These are phyloP conservation scores for Pugionium cornutum DNA, from an alignment of 345 rosid species.

Conservation along the genomic window DNA sequence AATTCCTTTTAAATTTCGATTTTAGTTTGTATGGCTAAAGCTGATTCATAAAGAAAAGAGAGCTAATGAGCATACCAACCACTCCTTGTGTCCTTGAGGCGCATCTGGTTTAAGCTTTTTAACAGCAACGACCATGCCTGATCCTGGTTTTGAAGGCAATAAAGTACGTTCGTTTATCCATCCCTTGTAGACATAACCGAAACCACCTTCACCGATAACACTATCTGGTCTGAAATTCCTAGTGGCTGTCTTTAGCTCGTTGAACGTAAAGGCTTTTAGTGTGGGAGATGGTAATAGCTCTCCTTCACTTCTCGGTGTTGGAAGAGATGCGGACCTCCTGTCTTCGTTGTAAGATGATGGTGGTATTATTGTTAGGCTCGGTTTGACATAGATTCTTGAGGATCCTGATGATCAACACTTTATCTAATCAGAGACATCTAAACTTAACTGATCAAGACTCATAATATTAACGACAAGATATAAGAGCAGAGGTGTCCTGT, in stretches of 20 bases:
- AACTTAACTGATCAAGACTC: slow-evolving; percentile 1
- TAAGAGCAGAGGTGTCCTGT: slow-evolving; percentile 25
- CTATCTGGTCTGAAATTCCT: slow-evolving; percentile 81
- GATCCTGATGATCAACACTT: slow-evolving; percentile 46
- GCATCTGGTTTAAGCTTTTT: slow-evolving; percentile 86
- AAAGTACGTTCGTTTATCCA: slow-evolving; percentile 72
- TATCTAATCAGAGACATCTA: slow-evolving; percentile 5
- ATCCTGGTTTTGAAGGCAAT: slow-evolving; percentile 69
- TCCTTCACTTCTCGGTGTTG: slow-evolving; percentile 72
- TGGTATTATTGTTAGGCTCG: slow-evolving; percentile 51
- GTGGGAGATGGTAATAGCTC: slow-evolving; percentile 74
- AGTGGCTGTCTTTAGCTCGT: slow-evolving; percentile 75
- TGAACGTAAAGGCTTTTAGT: slow-evolving; percentile 68
- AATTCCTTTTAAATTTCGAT: background rate
- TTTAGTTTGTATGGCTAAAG: slow-evolving; percentile 1
- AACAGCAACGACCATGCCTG: slow-evolving; percentile 87
- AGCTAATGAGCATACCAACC: slow-evolving; percentile 64
- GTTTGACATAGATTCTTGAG: slow-evolving; percentile 60
- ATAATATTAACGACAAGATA: background rate
- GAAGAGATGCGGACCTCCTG: slow-evolving; percentile 38
- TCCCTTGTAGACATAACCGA: slow-evolving; percentile 84
- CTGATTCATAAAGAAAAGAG: background rate
- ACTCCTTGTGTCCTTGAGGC: slow-evolving; percentile 91
- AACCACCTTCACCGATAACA: slow-evolving; percentile 91
- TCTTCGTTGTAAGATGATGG: slow-evolving; percentile 42